Percentiles rank a stretch among this genome's conserved stretches.
Conservation (phyloP, 768 basidiomycete genomes). For the Psilocybe tampanensis region DNA sequence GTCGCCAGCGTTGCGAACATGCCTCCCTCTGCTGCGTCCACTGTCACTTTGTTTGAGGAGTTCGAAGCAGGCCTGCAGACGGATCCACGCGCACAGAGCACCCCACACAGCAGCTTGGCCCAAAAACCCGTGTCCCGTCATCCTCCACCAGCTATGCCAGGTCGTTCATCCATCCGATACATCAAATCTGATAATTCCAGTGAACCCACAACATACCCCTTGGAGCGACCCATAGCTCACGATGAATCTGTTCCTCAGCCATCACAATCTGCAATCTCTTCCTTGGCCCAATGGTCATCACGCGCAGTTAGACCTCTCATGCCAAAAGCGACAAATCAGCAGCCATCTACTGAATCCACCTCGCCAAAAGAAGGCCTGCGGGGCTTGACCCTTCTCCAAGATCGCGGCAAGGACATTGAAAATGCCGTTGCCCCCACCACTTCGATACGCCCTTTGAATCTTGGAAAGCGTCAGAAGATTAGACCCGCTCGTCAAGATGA, state of each 20-base stretch:
- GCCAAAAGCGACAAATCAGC: constrained; percentile 48
- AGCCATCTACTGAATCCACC: constrained; percentile 39
- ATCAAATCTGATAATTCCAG: constrained; percentile 54
- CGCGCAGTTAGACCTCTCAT: constrained; percentile 55
- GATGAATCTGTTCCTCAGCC: constrained; percentile 21
- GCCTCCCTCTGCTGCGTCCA: constrained; percentile 59
- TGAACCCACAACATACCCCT: constrained; percentile 23
- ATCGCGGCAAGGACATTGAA: constrained; percentile 50
- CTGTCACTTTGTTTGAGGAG: constrained; percentile 62
- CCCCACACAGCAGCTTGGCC: constrained; percentile 54
- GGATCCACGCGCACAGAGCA: constrained; percentile 63
- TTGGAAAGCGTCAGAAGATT: constrained; percentile 57
- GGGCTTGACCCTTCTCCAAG: constrained; percentile 63
- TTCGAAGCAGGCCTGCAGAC: constrained; percentile 44
- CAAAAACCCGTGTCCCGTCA: constrained; percentile 34
- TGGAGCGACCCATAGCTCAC: constrained; percentile 18
- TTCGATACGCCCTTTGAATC: constrained; percentile 55
- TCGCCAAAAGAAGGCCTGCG: constrained; percentile 55
- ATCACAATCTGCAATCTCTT: constrained; percentile 32
- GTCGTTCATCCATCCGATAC: constrained; percentile 66
- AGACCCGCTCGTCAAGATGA: constrained; percentile 36
- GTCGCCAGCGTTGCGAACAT: constrained; percentile 39
- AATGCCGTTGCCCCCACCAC: constrained; percentile 24
- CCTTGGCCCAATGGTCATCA: constrained; percentile 50
- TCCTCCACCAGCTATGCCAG: constrained; percentile 39